Base-by-base conservation (phyloP, 345 rosid genomes). In the Rhodomyrtus tomentosa region DNA sequence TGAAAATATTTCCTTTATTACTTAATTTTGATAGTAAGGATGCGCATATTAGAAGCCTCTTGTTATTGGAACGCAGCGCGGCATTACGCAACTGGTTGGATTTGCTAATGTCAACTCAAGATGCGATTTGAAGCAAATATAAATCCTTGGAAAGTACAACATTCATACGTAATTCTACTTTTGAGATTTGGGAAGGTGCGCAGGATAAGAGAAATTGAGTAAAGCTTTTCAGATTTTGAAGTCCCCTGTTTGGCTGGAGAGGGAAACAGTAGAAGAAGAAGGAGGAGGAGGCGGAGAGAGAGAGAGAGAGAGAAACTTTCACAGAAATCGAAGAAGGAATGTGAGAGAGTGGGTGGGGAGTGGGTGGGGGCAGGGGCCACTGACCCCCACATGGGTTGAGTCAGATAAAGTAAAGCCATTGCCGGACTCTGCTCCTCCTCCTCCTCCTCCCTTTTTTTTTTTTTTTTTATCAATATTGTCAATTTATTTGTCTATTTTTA, bases 351-450 rank as follows among this genome's bases (percentile, higher is more conserved):
- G 62, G 25, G 56, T 32, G 55, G 83, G 20, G 81, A n/a, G 83
- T 53, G 89, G 89, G 80, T 90, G 93, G 96, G 91, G 88, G 50
- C 91, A 36, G 76, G 87, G 86, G 87, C 90, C 90, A 92, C 92
- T 90, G 91, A 91, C 92, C 95, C 74, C 92, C 94, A 93, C 93
- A 92, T 93, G 96, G 87, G 89, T 52, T 55, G 89, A 91, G 91
- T 90, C 94, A 86, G 94, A 89, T 85, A 92, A 90, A 93, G 95
- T 84, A 84, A 92, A 91, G 90, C 83, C 91, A 87, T 86, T 36
- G 76, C 76, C 25, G 45, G 76, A 32, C 45, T 8, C 25, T 54
- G 50, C 68, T 29, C 9, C 48, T 24, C 83, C 62, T 45, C 48
- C 62, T 45, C 48, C 45, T 13, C 62, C 45, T 24, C 27, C 13